Evolutionary conservation across 768 basidiomycete genomes (phyloP).

Genomic region (Leccinum longicurvipes): DNA sequence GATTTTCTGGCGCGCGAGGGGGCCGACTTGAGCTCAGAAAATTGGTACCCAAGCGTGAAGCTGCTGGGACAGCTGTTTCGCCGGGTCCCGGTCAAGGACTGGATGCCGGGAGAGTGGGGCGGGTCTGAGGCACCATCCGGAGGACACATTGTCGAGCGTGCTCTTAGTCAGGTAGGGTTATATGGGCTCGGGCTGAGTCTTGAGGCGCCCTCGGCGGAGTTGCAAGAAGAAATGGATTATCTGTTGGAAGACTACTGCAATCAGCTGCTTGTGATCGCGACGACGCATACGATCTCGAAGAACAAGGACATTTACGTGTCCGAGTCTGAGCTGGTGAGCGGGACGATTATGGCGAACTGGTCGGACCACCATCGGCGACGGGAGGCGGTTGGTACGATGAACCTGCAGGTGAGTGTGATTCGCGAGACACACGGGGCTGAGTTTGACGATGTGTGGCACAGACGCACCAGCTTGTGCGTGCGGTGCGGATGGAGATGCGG

Average conservation of each 20-base stretch:
- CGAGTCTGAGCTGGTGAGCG: constrained; percentile 43
- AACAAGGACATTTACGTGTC: constrained; percentile 34
- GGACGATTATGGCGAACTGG: constrained; percentile 45
- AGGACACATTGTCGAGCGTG: constrained; percentile 24
- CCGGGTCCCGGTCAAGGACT: constrained; percentile 37
- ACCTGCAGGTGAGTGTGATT: constrained; percentile 37
- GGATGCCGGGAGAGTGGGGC: constrained; percentile 26
- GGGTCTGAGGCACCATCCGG: constrained; percentile 21
- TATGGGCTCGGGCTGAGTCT: constrained; percentile 34
- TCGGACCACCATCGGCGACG: constrained; percentile 39
- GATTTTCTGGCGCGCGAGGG: constrained; percentile 46
- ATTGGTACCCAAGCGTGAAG: constrained; percentile 41
- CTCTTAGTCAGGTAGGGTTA: constrained; percentile 24
- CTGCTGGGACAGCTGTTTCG: constrained; percentile 45
- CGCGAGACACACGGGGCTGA: neutral
- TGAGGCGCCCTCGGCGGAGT: constrained; percentile 18
- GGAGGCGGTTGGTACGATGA: constrained; percentile 42
- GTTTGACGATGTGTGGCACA: constrained; percentile 17
- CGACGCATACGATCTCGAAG: constrained; percentile 36
- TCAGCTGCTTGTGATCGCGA: constrained; percentile 34
- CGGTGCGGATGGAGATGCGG: constrained; percentile 34
- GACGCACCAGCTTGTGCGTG: constrained; percentile 39
- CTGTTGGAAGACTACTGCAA: constrained; percentile 36
- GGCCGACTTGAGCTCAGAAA: constrained; percentile 18
- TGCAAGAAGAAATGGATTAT: constrained; percentile 37